Evolutionary conservation across 2,329 filamentous ascomycete species (phyloP).

Genomic region (Stagonosporopsis vannaccii): DNA sequence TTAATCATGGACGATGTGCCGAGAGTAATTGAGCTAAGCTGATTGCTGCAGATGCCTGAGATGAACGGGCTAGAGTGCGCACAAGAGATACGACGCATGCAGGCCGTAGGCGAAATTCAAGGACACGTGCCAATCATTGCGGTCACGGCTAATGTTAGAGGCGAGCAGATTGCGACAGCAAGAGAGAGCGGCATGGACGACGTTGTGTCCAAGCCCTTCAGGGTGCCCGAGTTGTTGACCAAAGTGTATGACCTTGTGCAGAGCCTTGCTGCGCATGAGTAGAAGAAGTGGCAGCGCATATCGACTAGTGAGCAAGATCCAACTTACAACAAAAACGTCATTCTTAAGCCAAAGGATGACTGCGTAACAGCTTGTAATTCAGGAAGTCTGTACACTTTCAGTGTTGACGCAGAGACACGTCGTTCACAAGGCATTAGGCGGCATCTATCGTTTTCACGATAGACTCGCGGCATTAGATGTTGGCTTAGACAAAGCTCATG

Average conservation of each 20-base stretch:
- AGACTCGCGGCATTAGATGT: not conserved
- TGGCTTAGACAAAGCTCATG: not conserved
- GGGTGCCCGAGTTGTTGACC: constrained; percentile 40
- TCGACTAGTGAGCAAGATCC: not conserved
- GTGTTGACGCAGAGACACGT: not conserved
- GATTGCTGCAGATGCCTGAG: constrained; percentile 40
- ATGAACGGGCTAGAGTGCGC: constrained; percentile 49
- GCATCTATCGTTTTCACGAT: not conserved
- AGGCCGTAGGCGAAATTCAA: constrained; percentile 24
- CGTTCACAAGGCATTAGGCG: not conserved
- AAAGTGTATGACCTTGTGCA: constrained; percentile 35
- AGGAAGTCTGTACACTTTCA: not conserved
- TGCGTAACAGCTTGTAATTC: not conserved
- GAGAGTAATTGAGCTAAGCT: not conserved
- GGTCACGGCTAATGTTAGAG: constrained; percentile 47
- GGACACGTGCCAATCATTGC: constrained; percentile 47
- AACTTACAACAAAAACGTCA: not conserved
- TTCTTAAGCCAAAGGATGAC: not conserved
- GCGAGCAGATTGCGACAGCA: constrained; percentile 43
- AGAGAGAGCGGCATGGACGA: constrained; percentile 46
- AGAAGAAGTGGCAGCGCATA: not conserved
- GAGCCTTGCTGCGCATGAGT: constrained; percentile 12
- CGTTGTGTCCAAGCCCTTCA: constrained; percentile 47
- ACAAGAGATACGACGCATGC: constrained; percentile 43
- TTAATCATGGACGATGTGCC: too few species aligned